Evolutionary conservation across 202 grass and related monocot genomes (phyloP).

Genomic region (Saccharum hybrid): DNA sequence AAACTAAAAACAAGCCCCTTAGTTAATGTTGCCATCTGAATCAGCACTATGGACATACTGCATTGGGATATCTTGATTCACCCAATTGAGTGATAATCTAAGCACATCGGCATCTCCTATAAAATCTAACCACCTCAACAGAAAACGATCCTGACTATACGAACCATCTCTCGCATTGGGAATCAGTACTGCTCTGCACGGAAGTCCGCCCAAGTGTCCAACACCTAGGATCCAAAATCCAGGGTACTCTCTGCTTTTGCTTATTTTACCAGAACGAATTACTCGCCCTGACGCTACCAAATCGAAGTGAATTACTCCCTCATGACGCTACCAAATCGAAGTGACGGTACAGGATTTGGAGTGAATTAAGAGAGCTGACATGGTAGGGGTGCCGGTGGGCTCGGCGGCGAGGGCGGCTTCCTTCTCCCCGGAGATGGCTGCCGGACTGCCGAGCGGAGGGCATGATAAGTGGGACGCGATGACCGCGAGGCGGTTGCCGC

Average conservation of each 20-base stretch:
- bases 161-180: neutral
- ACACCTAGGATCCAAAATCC: neutral
- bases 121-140: neutral
- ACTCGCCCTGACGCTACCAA: neutral
- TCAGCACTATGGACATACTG: neutral
- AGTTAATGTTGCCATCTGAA: neutral
- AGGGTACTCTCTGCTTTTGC: neutral
- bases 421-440: constrained; percentile 48
- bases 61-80: neutral
- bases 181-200: neutral
- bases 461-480: constrained; percentile 55
- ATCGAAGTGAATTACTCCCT: neutral
- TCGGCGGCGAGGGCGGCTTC: constrained; percentile 52
- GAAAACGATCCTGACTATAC: neutral
- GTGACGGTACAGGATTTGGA: neutral
- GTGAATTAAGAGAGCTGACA: constrained; percentile 52
- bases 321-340: neutral
- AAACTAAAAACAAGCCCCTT: neutral
- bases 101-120: neutral
- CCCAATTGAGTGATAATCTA: neutral
- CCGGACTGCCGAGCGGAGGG: constrained; percentile 4
- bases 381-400: constrained; percentile 56
- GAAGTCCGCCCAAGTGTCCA: neutral
- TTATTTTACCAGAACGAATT: neutral
- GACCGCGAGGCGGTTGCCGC: constrained; percentile 46